Base-by-base conservation (phyloP, 1,284 basidiomycete species). In the Sporisorium reilianum region DNA sequence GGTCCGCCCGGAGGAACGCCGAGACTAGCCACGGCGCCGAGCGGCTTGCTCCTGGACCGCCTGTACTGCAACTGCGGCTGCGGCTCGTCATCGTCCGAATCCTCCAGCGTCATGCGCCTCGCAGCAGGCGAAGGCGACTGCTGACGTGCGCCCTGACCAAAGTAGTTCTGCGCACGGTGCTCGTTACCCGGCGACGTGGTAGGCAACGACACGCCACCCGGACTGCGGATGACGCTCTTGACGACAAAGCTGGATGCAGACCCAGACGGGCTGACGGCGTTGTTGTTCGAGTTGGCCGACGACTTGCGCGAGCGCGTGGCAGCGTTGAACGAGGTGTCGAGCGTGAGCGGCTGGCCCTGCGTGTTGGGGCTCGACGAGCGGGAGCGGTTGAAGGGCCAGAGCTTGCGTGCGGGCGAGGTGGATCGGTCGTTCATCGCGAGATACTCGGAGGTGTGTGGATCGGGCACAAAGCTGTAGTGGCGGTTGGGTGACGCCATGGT, bases 1-100 rank as follows among this genome's bases (percentile, higher is more conserved):
- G 78, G 78, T 18, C 80, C 80, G 22, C 80, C 80, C n/a, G 77
- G 62, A 3, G 80, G 80, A 3, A 81, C 80, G 18, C 78, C 69
- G 11, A 81, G 64, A 54, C 59, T 68, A 7, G 56, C 53, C 11
- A 54, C 64, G 1, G 66, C 49, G 7, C 59, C 62, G 32, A 80
- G 38, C 5, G 78, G 78, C 44, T 64, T 64, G 25, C 65, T 70
- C 59, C 68, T 71, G 34, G 63, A 64, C 9, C 70, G 61, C 34
- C 71, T 57, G 44, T 80, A 74, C 25, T 66, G 57, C 0, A 77
- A 55, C 23, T 66, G 57, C 9, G 58, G 64, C 25, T 59, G 62
- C 0, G 22, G 55, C 5, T 32, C 18, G 2, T 75, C 73, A 20
- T 67, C 65, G 25, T 75, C 65, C 34, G 62, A 68, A 26, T 76